Base-by-base conservation (phyloP, 2,329 filamentous ascomycete species). In the Lasiodiplodia citricola region DNA sequence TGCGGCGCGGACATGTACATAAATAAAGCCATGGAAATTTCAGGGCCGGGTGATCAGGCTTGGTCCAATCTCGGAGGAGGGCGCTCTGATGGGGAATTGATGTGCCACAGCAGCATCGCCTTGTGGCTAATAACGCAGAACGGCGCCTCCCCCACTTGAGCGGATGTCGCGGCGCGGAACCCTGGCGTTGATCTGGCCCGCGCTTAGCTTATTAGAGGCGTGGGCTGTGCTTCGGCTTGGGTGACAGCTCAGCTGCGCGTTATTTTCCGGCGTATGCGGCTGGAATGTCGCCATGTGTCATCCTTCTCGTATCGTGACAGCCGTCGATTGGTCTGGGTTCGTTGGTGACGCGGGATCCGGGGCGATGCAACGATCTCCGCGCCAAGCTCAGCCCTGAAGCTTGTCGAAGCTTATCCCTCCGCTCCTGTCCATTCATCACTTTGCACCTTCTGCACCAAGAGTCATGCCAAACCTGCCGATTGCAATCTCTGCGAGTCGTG, bases 151-250 rank as follows among this genome's bases (percentile, higher is more conserved):
- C 55, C 55, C 55, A 58, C 35, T 37, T 13, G 38, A 23, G 16
- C 47, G 60, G 60, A 64, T 64, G 60, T 64, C 44, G 60, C 60
- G 60, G 60, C 60, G 44, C 31, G 44, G 14, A 44, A 64, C 31
- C 60, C 60, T 52, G 44, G 60, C 60, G 60, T 23, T 31, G 60
- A 51, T 63, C 60, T 37, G 60, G 44, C 44, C 21, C 55, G 21
- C 18, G 35, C 13, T 18, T 28, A 31, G 13, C 16, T 18, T 14
- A 31, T 35, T 7, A 25, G 54, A 35, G 31, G 31, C 31, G 8
- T 35, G 35, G 52, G 23, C 52, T 55, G 52, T 31, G 52, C 52
- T 31, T 18, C 52, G 2, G 21, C 13, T 28, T 28, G 23, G n/a
- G 44, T 16, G 14, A 11, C 44, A 47, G 44, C 23, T n/a, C 16